These are phyloP conservation scores for Microdochium nivale DNA, from an alignment of 2,329 filamentous ascomycete genomes.

Conservation along the genomic window DNA sequence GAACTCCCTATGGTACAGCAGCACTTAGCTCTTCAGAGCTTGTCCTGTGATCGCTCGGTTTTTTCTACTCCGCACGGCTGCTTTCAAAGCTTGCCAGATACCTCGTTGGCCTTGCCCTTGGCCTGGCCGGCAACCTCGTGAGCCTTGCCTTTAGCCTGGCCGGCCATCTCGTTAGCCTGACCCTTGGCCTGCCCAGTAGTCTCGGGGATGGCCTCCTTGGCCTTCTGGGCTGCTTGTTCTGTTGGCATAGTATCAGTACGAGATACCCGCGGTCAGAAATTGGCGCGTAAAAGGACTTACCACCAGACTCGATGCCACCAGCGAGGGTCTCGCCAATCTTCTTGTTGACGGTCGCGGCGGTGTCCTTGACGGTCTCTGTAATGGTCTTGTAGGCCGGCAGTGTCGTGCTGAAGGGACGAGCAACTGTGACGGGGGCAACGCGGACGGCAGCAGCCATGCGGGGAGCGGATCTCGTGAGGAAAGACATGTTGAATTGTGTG, in stretches of 20 bases:
- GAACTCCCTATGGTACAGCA: no score
- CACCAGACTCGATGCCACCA: constrained; percentile 48
- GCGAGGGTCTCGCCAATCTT: constrained; percentile 53
- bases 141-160: constrained; percentile 17
- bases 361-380: constrained; percentile 49
- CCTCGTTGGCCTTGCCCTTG: constrained; percentile 25
- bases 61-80: background rate
- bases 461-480: constrained; percentile 38
- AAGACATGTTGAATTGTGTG: constrained; percentile 36
- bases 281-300: constrained; percentile 29
- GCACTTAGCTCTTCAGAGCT: no score
- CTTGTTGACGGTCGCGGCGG: constrained; percentile 49
- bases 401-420: constrained; percentile 42
- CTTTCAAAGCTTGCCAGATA: constrained; percentile 10
- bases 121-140: constrained; percentile 25
- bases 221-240: constrained; percentile 33
- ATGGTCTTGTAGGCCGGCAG: constrained; percentile 35
- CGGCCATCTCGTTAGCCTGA: constrained; percentile 21
- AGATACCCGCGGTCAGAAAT: background rate
- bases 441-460: constrained; percentile 28
- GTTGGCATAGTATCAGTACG: background rate
- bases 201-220: constrained; percentile 34
- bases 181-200: constrained; percentile 25
- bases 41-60: no score
- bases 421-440: constrained; percentile 27